Base-by-base conservation (phyloP, 352 stramenopile genomes). In the Pythium diclinum region DNA sequence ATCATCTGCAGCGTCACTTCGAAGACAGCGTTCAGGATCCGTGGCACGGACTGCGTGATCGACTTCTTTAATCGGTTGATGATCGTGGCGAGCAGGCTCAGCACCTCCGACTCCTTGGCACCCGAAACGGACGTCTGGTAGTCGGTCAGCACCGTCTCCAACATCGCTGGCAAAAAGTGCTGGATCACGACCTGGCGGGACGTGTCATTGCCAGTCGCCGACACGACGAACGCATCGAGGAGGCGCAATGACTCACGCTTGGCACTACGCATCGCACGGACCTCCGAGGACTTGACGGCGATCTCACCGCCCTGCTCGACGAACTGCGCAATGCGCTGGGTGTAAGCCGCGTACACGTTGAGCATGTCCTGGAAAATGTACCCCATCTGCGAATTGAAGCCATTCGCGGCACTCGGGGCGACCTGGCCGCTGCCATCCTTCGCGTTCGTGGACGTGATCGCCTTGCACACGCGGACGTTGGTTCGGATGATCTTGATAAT, bases 1-100 rank as follows among this genome's bases (percentile, higher is more conserved):
- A 99, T 99, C 96, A 99, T 99, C 73, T 99, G 89, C 30, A 99
- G 80, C 42, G 97, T 99, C 70, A 93, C 98, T 80, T 99, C 94
- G 73, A 99, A 99, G 28, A 99, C 94, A 56, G 95, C 86, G 63
- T 99, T 94, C 72, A 99, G 91, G 52, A 99, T 98, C 65, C 88
- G 81, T 13, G 97, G 96, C 34, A 99, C 95, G 1, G 69, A 85
- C 19, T 79, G 75, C 8, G 80, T 86, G 51, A 95, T 92, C 23
- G 83, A 80, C 58, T 77, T 91, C 69, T 98, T 98, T 30, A 99
- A 81, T 67, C 98, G 99, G 71, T 98, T 97, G 63, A 99, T 95
- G 56, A 96, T 94, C 17, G 94, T 97, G 6, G 97, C 90, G 38
- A 99, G 91, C 28, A 99, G 83, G 59, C 77, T 93, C 60, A 99